These are phyloP conservation scores for Dipodascus geniculatus DNA, from an alignment of 805 yeast species.

Conservation along the genomic window DNA sequence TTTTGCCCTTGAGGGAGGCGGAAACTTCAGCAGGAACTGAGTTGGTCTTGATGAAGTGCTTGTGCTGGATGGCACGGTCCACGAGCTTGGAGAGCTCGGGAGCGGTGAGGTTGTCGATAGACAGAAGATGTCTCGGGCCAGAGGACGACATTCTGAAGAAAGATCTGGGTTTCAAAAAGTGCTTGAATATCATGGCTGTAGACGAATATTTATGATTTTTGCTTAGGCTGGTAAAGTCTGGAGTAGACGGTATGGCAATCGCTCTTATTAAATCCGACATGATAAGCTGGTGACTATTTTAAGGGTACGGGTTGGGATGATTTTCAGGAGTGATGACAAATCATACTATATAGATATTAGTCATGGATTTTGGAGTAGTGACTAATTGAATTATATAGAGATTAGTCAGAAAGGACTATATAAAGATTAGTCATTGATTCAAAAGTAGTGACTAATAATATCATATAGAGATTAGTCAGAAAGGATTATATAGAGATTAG, in stretches of 20 bases:
- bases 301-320: conserved; percentile 5
- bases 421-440: no score
- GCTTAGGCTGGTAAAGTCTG: no score
- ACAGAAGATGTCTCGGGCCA: conserved; percentile 58
- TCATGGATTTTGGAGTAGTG: no score
- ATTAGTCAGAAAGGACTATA: no score
- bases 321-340: conserved; percentile 1
- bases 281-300: not conserved
- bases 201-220: no score
- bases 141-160: conserved; percentile 13
- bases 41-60: conserved; percentile 48
- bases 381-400: no score
- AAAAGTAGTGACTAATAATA: no score
- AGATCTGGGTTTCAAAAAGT: not conserved
- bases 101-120: conserved; percentile 66
- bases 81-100: conserved; percentile 64
- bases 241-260: no score
- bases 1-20: conserved; percentile 55
- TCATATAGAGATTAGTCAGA: no score
- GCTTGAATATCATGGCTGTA: not conserved
- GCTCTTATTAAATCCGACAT: not conserved
- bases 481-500: no score
- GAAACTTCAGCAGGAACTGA: conserved; percentile 24
- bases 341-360: not conserved
- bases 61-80: conserved; percentile 58